Conservation (phyloP, 257 asterid species). For the Parsonsia alboflavescens region DNA sequence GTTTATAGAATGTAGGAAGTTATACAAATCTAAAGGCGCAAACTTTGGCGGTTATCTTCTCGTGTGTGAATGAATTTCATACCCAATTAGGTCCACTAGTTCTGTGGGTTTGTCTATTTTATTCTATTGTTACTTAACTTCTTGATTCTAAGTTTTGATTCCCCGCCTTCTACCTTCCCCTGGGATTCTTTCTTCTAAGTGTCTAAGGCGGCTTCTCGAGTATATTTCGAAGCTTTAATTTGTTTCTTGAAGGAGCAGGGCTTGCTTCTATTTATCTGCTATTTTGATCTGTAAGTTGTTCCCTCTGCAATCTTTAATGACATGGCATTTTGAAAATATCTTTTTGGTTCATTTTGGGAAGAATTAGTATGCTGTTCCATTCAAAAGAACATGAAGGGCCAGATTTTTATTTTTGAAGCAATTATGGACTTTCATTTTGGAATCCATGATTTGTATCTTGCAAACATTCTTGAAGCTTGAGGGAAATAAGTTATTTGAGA, state of each 20-base stretch:
- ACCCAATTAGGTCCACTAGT: not conserved
- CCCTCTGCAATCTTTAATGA: not conserved
- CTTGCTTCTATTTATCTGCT: not conserved
- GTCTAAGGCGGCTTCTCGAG: not conserved
- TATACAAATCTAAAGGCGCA: not conserved
- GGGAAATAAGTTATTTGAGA: not conserved
- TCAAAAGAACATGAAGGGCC: not conserved
- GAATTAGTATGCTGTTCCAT: not conserved
- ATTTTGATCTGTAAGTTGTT: not conserved
- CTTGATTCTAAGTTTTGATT: not conserved
- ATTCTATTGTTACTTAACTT: not conserved
- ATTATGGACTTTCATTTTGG: not conserved
- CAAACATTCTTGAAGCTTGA: not conserved
- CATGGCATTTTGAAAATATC: not conserved
- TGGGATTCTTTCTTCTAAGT: not conserved
- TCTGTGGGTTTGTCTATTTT: not conserved
- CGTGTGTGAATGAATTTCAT: not conserved
- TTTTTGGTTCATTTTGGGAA: not conserved
- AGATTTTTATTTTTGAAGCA: not conserved
- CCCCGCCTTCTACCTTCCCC: not conserved
- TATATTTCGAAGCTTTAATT: not conserved
- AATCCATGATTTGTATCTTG: not conserved
- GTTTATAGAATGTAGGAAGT: not conserved
- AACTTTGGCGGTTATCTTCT: not conserved
- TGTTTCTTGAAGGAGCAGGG: not conserved